phyloP scores from a whole-genome alignment of 2,329 filamentous ascomycete genomes.

The Ophiostoma populinum region DNA sequence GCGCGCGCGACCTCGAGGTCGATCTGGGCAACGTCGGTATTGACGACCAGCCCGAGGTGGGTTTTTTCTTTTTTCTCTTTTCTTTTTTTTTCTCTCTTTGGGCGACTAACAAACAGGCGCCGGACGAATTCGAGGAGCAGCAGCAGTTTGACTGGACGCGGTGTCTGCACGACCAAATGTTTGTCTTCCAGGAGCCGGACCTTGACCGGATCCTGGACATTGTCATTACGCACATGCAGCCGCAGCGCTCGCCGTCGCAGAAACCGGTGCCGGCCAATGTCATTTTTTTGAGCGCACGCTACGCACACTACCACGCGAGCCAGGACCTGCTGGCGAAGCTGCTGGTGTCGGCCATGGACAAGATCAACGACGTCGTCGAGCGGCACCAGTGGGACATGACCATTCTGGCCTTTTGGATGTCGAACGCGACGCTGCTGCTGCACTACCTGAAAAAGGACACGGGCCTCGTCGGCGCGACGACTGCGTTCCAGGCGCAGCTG shows the following conservation, averaged over 20 bases:
- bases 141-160: slow-evolving; percentile 94
- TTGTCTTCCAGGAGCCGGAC: slow-evolving; percentile 93
- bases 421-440: slow-evolving; percentile 83
- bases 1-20: slow-evolving; percentile 88
- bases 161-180: slow-evolving; percentile 97
- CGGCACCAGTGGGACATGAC: slow-evolving; percentile 98
- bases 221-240: slow-evolving; percentile 95
- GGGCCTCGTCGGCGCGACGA: slow-evolving; percentile 63
- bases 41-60: slow-evolving; percentile 83
- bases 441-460: slow-evolving; percentile 94
- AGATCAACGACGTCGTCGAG: slow-evolving; percentile 95
- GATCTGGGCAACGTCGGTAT: slow-evolving; percentile 90
- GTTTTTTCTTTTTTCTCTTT: slow-evolving; percentile 14
- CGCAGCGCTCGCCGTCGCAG: slow-evolving; percentile 86
- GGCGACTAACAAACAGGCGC: slow-evolving; percentile 26
- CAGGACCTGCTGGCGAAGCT: slow-evolving; percentile 66
- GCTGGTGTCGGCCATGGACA: slow-evolving; percentile 75
- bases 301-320: slow-evolving; percentile 91
- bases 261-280: slow-evolving; percentile 97
- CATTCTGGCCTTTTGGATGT: slow-evolving; percentile 96
- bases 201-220: slow-evolving; percentile 85
- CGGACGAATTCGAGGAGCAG: slow-evolving; percentile 65
- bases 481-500: slow-evolving; percentile 81
- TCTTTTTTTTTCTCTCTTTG: slow-evolving; percentile 3
- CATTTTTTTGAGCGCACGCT: slow-evolving; percentile 85